Base-by-base conservation (phyloP, 1,284 basidiomycete species). In the Tylopilus sp. region DNA sequence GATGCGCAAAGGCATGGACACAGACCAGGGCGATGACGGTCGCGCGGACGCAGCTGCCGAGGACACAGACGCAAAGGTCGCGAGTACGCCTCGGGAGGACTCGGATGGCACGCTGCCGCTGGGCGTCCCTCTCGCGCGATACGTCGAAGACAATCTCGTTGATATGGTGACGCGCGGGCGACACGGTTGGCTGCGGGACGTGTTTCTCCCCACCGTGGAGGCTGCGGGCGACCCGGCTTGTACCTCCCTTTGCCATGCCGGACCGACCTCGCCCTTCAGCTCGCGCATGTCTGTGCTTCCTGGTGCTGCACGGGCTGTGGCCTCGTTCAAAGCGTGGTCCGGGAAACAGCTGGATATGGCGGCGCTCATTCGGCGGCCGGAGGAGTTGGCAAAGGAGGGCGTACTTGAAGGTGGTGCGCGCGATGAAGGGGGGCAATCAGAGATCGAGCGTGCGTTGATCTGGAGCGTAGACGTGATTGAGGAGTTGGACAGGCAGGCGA, bases 321-420 rank as follows among this genome's bases (percentile, higher is more conserved):
- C 72, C 4, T 63, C 70, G 8, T 67, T 81, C 19, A 64, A 65
- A 31, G 69, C 74, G 21, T 71, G 80, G 41, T 55, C 68, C 12
- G 58, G 70, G 16, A 73, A 77, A 42, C 77, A 74, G 55, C 74
- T 89, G 48, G 86, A 89, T 62, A 84, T 89, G 74, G 78, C 75
- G 3, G 68, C 81, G 15, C 70, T 89, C 37, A 80, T 89, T 48
- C 75, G 70, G 41, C 59, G 63, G 1, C 83, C 85, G 0, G 74
- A 78, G 26, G 86, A 89, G 63, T 62, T 89, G 29, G 81, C 81
- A 53, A 63, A 72, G 41, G 84, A 84, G 52, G 81, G 72, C 6
- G 77, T 62, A 0, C 63, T 64, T 15, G 61, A 66, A 55, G 65
- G 59, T 10, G 49, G 23, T 6, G 16, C 29, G 0, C 19, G 19